A percentile compares a stretch with the other conserved stretches of the same genome.
These are phyloP conservation scores for Tripidium arundinaceum DNA, from an alignment of 202 grass and related monocot species.

Conservation along the genomic window DNA sequence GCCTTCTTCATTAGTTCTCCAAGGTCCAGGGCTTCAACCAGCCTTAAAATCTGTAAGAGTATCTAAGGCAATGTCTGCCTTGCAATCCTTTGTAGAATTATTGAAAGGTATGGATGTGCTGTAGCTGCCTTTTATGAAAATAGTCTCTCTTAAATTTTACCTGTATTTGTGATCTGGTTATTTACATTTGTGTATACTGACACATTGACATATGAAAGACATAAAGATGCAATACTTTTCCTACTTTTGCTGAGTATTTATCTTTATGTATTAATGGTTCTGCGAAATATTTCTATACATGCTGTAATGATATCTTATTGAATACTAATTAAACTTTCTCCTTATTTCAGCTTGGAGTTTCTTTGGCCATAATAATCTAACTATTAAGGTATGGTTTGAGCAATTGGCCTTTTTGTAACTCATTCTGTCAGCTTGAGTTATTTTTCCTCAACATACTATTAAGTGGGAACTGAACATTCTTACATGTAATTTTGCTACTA, in stretches of 20 bases:
- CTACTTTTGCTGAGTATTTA: background rate
- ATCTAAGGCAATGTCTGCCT: conserved; percentile 54
- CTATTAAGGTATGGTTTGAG: conserved; percentile 43
- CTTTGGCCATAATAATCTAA: conserved; percentile 48
- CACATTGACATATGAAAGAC: background rate
- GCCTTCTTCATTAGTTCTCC: conserved; percentile 73
- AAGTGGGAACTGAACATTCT: background rate
- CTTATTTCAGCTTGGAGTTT: conserved; percentile 72
- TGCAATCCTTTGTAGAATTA: conserved; percentile 52
- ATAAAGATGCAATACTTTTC: background rate
- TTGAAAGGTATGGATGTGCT: conserved; percentile 50
- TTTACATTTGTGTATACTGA: background rate
- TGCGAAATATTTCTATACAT: background rate
- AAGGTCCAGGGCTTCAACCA: conserved; percentile 64
- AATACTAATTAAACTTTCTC: conserved; percentile 24
- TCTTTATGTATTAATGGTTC: background rate
- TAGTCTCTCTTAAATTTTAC: background rate
- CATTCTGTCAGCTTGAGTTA: background rate
- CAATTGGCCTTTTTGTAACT: background rate
- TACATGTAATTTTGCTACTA: background rate
- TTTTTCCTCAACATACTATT: conserved; percentile 1
- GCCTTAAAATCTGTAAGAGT: conserved; percentile 56
- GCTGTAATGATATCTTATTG: conserved; percentile 17
- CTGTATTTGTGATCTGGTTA: background rate
- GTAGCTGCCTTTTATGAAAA: background rate